Evolutionary conservation across 371 early-diverging fungal species (phyloP).

Genomic region (Circinella umbellata): DNA sequence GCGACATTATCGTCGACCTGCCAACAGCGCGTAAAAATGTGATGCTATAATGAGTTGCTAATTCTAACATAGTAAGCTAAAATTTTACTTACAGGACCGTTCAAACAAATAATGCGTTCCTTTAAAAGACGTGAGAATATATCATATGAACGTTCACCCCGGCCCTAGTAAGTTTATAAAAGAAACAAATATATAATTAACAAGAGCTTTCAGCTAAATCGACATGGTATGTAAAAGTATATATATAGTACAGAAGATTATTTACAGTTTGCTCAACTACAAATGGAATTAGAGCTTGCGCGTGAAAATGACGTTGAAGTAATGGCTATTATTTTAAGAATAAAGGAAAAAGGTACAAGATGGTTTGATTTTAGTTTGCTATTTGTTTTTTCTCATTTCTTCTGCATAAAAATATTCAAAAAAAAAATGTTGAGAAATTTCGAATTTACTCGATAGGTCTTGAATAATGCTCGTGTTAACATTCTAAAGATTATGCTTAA

Average conservation of each 20-base stretch:
- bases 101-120: conserved; percentile 95
- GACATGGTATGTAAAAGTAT: no score
- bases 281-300: conserved; percentile 69
- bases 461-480: background rate
- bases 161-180: conserved; percentile 39
- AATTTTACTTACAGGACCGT: conserved; percentile 71
- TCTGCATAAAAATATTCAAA: background rate
- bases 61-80: background rate
- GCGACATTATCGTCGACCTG: conserved; percentile 85
- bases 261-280: conserved; percentile 77
- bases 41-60: background rate
- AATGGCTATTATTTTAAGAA: background rate
- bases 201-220: no score
- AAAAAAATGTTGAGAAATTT: background rate
- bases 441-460: background rate
- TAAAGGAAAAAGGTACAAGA: background rate
- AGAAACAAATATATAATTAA: no score
- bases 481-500: background rate
- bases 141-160: conserved; percentile 90
- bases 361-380: background rate
- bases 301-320: conserved; percentile 17
- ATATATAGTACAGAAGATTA: no score
- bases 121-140: conserved; percentile 96
- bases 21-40: background rate
- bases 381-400: no score